Base-by-base conservation (phyloP, 169 alveolate genomes). In the Condylostoma magnum region DNA sequence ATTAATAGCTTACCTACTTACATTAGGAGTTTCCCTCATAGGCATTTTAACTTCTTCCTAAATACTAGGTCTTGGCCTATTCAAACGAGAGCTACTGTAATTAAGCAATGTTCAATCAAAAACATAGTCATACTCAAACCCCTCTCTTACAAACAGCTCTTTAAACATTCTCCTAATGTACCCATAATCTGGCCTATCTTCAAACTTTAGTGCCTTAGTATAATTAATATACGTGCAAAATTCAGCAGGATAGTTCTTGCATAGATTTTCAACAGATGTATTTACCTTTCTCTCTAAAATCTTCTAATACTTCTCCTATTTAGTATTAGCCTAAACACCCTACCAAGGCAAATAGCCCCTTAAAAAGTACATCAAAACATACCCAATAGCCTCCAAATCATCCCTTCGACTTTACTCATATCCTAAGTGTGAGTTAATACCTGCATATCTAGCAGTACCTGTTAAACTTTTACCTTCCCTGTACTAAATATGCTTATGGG, bases 281-380 rank as follows among this genome's bases (percentile, higher is more conserved):
- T 90, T 85, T 43, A 90, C 71, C 60, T 93, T 93, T 37, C 79
- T 85, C 77, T 93, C 95, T 94, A 90, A 84, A 67, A 93, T 93
- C 63, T 85, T 87, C 38, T 87, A 78, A 68, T 93, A 90, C 76
- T 87, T 90, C 67, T 92, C 97, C 74, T 88, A 86, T 57, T 89
- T 87, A 38, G 82, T 89, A 37, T 76, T 78, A 6, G 89, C 92
- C 50, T 85, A 75, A 8, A 86, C 68, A 37, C 94, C 94, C 69
- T 92, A 87, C 97, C 97, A 93, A 31, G 97, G 97, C 10, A 93
- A 80, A 37, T 79, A 60, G 1, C 97, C 95, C 69, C 75, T 87
- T 31, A 90, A 60, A 55, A 90, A 81, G 67, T 79, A 82, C 47
- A 86, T 78, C 53, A 90, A 65, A 30, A 82, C 79, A 81, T 87